Evolutionary conservation across 768 basidiomycete species (phyloP).

Genomic region (Agrocybe praecox): DNA sequence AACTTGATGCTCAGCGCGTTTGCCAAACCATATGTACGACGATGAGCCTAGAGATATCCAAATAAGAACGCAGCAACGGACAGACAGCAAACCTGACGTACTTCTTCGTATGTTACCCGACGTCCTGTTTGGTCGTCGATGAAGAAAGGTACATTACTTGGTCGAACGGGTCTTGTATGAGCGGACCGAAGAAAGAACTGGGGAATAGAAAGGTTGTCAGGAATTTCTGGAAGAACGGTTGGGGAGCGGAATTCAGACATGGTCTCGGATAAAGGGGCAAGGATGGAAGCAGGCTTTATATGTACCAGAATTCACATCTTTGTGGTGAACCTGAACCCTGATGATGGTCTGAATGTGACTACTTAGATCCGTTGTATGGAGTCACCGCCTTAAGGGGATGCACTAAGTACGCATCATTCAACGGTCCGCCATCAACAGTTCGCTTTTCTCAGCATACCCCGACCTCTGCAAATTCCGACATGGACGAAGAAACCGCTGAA

Average conservation of each 20-base stretch:
- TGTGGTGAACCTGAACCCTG: constrained; percentile 1
- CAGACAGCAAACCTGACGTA: constrained; percentile 21
- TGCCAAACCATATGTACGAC: constrained; percentile 52
- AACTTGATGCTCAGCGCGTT: constrained; percentile 53
- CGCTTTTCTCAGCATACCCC: too few relatives aligned
- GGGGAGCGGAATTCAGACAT: constrained; percentile 38
- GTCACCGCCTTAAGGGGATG: background rate
- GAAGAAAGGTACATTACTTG: constrained; percentile 51
- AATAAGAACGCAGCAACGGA: background rate
- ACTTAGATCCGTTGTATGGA: constrained; percentile 13
- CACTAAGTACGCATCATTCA: background rate
- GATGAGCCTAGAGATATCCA: constrained; percentile 24
- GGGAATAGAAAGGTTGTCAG: constrained; percentile 64
- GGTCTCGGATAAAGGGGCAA: constrained; percentile 4
- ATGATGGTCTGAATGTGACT: constrained; percentile 1
- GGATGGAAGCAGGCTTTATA: constrained; percentile 6
- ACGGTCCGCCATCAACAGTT: constrained; percentile 14
- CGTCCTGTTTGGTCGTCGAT: constrained; percentile 59
- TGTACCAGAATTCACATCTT: constrained; percentile 5
- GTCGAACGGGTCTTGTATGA: constrained; percentile 43
- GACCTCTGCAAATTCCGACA: constrained; percentile 24
- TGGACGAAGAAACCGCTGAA: constrained; percentile 76
- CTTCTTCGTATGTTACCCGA: constrained; percentile 47
- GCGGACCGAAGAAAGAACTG: constrained; percentile 64
- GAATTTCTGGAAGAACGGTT: constrained; percentile 44